These are phyloP conservation scores for Plectosphaerella cucumerina DNA, from an alignment of 2,329 filamentous ascomycete species.

Conservation along the genomic window DNA sequence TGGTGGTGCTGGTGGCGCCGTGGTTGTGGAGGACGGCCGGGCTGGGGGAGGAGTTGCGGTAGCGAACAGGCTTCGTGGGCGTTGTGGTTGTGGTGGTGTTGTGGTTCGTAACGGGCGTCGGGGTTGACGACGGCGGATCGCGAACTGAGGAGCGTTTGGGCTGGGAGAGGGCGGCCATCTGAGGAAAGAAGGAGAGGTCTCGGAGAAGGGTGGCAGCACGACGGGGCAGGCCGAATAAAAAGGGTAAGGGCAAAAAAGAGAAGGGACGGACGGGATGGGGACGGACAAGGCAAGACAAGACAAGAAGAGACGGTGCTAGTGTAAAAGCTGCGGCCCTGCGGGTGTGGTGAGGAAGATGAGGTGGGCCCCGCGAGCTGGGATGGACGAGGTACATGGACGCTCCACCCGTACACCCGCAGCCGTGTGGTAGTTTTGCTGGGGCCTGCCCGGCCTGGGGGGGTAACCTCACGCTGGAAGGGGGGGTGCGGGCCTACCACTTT, in stretches of 20 bases:
- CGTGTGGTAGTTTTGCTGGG: too few relatives aligned
- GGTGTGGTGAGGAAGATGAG: constrained; percentile 11
- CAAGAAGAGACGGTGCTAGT: constrained; percentile 5
- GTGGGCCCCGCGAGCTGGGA: constrained; percentile 4
- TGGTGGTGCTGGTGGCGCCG: background rate
- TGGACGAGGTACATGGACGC: constrained; percentile 5
- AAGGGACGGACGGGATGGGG: background rate
- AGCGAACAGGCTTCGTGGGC: too few relatives aligned
- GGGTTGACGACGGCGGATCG: constrained; percentile 10
- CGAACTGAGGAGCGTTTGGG: constrained; percentile 10
- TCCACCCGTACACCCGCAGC: background rate
- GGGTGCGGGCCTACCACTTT: too few relatives aligned
- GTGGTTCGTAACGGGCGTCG: constrained; percentile 5
- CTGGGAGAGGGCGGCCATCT: constrained; percentile 14
- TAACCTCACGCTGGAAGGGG: too few relatives aligned
- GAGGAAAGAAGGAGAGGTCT: constrained; percentile 5
- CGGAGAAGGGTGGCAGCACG: constrained; percentile 7
- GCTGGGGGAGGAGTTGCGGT: background rate
- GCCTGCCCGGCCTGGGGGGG: too few relatives aligned
- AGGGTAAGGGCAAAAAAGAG: constrained; percentile 7
- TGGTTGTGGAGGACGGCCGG: constrained; percentile 4
- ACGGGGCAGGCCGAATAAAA: constrained; percentile 12
- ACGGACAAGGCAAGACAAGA: constrained; percentile 8
- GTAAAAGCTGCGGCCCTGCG: constrained; percentile 7
- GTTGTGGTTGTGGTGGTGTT: background rate